Conservation (phyloP, 257 asterid species). For the Mentha longifolia region DNA sequence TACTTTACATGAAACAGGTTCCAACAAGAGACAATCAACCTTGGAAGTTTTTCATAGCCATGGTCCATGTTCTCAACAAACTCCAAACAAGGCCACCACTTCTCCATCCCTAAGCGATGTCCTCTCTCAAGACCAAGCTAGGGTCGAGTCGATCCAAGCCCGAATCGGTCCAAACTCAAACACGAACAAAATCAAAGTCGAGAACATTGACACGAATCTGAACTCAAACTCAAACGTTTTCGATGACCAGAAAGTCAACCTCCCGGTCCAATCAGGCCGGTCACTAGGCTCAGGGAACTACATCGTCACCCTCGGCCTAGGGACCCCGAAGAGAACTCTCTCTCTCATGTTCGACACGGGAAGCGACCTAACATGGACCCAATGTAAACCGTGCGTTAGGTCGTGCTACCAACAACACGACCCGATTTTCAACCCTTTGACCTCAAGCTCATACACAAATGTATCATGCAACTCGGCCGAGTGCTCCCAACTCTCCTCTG, state of each 20-base stretch:
- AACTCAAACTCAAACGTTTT: not conserved
- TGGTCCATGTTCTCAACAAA: slow-evolving; percentile 56
- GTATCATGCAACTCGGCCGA: slow-evolving; percentile 47
- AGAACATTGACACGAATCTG: not conserved
- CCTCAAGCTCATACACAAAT: slow-evolving; percentile 58
- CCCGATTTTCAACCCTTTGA: slow-evolving; percentile 58
- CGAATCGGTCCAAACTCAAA: slow-evolving; percentile 27
- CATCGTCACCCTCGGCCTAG: slow-evolving; percentile 64
- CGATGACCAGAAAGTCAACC: slow-evolving; percentile 32
- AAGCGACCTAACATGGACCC: slow-evolving; percentile 88
- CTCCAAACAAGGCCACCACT: slow-evolving; percentile 22
- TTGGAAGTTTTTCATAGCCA: slow-evolving; percentile 55
- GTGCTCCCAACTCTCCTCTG: slow-evolving; percentile 52
- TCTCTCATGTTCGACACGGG: slow-evolving; percentile 79
- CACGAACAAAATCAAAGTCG: slow-evolving; percentile 16
- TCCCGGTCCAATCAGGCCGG: slow-evolving; percentile 58
- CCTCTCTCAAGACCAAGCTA: slow-evolving; percentile 54
- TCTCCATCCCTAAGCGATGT: slow-evolving; percentile 43
- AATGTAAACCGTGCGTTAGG: slow-evolving; percentile 63
- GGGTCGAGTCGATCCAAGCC: slow-evolving; percentile 61
- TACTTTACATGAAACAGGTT: slow-evolving; percentile 41
- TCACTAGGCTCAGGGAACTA: slow-evolving; percentile 66
- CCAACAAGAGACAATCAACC: slow-evolving; percentile 50
- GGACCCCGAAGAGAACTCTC: slow-evolving; percentile 53
- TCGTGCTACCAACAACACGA: slow-evolving; percentile 65